Base-by-base conservation (phyloP, 2,329 filamentous ascomycete genomes). In the Botrytis medusae region DNA sequence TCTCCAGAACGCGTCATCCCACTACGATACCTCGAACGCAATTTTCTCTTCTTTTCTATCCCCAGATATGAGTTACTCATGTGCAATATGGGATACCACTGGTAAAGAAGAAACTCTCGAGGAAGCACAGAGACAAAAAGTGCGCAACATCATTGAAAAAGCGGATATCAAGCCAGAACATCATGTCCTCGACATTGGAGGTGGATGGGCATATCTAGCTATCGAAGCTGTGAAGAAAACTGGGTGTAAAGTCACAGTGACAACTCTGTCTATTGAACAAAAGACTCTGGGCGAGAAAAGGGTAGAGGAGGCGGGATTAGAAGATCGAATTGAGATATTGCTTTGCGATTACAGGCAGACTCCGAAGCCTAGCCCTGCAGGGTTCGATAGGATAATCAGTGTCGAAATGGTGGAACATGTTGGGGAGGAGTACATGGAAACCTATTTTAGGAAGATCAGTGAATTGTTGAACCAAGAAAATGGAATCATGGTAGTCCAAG, bases 331-430 rank as follows among this genome's bases (percentile, higher is more conserved):
- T 75, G 83, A 86, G 18, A 88, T 93, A 1, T 81, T 88, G 62
- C 83, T 93, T 0, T 87, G 87, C 81, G 91, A 93, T 79, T 93
- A 93, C 79, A 87, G 91, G 60, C 85, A 85, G 40, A 81, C 92
- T 8, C 84, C 87, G 0, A 78, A 85, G 0, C 86, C 88, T 0
- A 82, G 83, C 40, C 37, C 60, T 22, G 83, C 80, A 1, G 83
- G 84, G 0, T 93, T 88, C 77, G 91, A 93, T 82, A 92, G 92
- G 79, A 85, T 93, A 18, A 85, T 93, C 7, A 91, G 89, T 18
- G 91, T 93, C 72, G 91, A 93, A 79, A 93, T 93, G 91, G 83
- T 93, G 37, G 91, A 93, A 82, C 89, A 90, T 2, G 91, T 93
- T 0, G 91, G 91, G 2, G 84, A 86, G 71, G 88, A 91, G 77